phyloP scores from a whole-genome alignment of 2,329 filamentous ascomycete genomes.

The Alternaria longipes region DNA sequence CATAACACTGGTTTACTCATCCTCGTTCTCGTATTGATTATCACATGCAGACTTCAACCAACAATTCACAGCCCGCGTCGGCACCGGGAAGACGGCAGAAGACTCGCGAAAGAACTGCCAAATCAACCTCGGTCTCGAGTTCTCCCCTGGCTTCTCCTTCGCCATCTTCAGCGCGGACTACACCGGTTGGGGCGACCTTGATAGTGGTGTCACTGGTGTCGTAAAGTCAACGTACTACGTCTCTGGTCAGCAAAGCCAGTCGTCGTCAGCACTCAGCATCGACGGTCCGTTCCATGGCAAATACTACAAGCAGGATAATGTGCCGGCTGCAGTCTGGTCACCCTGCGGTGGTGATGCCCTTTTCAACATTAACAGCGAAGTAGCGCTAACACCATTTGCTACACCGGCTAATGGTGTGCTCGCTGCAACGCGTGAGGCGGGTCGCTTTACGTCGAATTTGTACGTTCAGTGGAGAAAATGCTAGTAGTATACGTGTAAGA shows the following conservation, averaged over 20 bases:
- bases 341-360: slow-evolving; percentile 39
- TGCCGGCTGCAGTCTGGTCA: slow-evolving; percentile 40
- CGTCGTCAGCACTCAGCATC: slow-evolving; percentile 34
- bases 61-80: slow-evolving; percentile 45
- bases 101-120: slow-evolving; percentile 52
- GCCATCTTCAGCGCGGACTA: slow-evolving; percentile 48
- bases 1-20: neutral
- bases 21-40: slow-evolving; percentile 2
- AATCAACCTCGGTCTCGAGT: slow-evolving; percentile 47
- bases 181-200: slow-evolving; percentile 47
- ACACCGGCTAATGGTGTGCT: slow-evolving; percentile 35
- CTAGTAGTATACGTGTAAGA: slow-evolving; percentile 17
- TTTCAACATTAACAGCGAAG: slow-evolving; percentile 46
- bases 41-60: slow-evolving; percentile 38
- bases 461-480: slow-evolving; percentile 49
- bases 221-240: slow-evolving; percentile 51
- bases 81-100: slow-evolving; percentile 29
- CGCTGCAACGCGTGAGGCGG: slow-evolving; percentile 37
- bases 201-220: slow-evolving; percentile 45
- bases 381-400: slow-evolving; percentile 39
- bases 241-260: slow-evolving; percentile 43
- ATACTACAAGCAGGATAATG: slow-evolving; percentile 58
- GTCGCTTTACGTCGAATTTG: slow-evolving; percentile 36
- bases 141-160: slow-evolving; percentile 50
- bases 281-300: slow-evolving; percentile 54